Evolutionary conservation across 768 basidiomycete genomes (phyloP).

Genomic region (Kwoniella dendrophila): DNA sequence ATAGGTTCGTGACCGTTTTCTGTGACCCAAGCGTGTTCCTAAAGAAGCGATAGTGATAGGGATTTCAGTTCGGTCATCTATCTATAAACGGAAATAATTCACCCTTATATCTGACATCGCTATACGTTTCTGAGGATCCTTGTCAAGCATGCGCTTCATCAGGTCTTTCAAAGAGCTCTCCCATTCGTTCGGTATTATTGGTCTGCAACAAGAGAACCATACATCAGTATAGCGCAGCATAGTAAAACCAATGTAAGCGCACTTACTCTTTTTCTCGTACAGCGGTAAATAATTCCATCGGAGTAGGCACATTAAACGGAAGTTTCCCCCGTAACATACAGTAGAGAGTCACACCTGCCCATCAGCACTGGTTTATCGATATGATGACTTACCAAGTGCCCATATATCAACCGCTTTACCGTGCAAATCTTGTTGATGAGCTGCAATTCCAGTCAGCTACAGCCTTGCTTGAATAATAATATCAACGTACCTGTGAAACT

Average conservation of each 20-base stretch:
- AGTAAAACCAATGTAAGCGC: neutral
- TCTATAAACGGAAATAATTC: conserved; percentile 14
- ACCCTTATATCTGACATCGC: conserved; percentile 48
- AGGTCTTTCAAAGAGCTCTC: conserved; percentile 13
- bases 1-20: conserved; percentile 45
- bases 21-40: conserved; percentile 54
- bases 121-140: conserved; percentile 46
- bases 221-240: neutral
- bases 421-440: conserved; percentile 43
- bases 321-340: conserved; percentile 54
- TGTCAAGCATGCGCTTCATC: conserved; percentile 25
- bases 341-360: conserved; percentile 54
- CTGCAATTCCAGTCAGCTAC: conserved; percentile 18
- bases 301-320: conserved; percentile 52
- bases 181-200: conserved; percentile 50
- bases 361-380: neutral
- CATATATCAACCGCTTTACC: conserved; percentile 54
- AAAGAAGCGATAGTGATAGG: neutral
- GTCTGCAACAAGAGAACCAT: conserved; percentile 21
- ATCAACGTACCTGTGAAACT: conserved; percentile 37
- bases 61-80: neutral
- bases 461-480: neutral
- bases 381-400: conserved; percentile 45
- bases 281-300: conserved; percentile 53
- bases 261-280: conserved; percentile 51